These are phyloP conservation scores for Allantophomopsis cytisporea DNA, from an alignment of 2,329 filamentous ascomycete species.

Conservation along the genomic window DNA sequence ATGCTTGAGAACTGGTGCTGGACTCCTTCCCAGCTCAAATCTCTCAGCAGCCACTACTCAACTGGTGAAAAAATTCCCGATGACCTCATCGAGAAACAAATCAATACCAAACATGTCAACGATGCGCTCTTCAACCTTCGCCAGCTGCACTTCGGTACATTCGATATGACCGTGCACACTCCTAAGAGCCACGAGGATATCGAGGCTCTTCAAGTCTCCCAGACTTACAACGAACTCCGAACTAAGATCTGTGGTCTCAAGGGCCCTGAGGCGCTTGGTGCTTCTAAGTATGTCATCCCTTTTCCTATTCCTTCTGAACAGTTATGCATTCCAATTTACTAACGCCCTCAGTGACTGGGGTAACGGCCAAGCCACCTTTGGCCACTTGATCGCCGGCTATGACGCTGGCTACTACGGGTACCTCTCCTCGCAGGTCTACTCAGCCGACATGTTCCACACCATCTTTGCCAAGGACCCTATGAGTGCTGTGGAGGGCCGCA, in stretches of 20 bases:
- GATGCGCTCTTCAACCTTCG: conserved; percentile 66
- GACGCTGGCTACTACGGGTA: conserved; percentile 77
- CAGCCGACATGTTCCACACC: conserved; percentile 73
- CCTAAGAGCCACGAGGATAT: conserved; percentile 56
- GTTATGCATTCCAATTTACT: background rate
- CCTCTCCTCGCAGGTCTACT: conserved; percentile 66
- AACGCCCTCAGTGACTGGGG: conserved; percentile 44
- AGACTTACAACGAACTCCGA: conserved; percentile 60
- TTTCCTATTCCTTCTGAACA: conserved; percentile 1
- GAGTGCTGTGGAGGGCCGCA: conserved; percentile 57
- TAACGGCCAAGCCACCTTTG: conserved; percentile 67
- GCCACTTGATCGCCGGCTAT: conserved; percentile 73
- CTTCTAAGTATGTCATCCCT: conserved; percentile 31
- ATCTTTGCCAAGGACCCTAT: conserved; percentile 70
- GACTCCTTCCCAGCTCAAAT: conserved; percentile 49
- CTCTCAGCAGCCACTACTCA: conserved; percentile 62
- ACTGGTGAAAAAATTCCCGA: conserved; percentile 59
- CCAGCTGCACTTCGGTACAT: conserved; percentile 70
- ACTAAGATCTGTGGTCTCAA: conserved; percentile 60
- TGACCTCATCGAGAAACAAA: conserved; percentile 59
- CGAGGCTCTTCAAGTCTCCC: conserved; percentile 48
- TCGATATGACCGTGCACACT: conserved; percentile 71
- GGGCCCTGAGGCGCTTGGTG: conserved; percentile 54
- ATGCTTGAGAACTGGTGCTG: conserved; percentile 72
- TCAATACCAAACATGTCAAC: conserved; percentile 70